Conservation (phyloP, 768 basidiomycete species). For the Leccinum longicurvipes region DNA sequence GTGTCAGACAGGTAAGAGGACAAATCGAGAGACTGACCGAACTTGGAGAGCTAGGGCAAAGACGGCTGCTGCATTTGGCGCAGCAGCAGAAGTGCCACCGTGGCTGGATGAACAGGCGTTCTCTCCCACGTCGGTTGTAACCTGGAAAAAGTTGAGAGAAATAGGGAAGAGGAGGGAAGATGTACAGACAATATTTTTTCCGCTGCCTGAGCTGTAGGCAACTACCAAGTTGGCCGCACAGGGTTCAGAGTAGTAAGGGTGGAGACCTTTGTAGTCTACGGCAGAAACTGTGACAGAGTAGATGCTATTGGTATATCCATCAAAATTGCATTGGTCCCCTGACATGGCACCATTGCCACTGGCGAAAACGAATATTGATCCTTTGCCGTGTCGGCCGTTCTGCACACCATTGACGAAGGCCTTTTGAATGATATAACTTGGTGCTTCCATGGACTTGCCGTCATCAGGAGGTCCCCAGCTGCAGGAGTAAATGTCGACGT, state of each 20-base stretch:
- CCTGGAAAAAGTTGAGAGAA: conserved; percentile 45
- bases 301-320: conserved; percentile 98
- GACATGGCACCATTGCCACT: conserved; percentile 91
- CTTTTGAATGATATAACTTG: conserved; percentile 86
- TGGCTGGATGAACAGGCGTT: conserved; percentile 77
- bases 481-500: conserved; percentile 88
- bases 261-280: conserved; percentile 87
- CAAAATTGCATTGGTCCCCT: conserved; percentile 98
- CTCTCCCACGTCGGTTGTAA: conserved; percentile 91
- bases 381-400: conserved; percentile 85
- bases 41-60: conserved; percentile 87
- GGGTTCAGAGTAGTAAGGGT: conserved; percentile 96
- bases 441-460: conserved; percentile 91
- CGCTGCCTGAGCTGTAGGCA: conserved; percentile 92
- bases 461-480: conserved; percentile 99
- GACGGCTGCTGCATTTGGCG: conserved; percentile 93
- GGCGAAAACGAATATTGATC: conserved; percentile 94
- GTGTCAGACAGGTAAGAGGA: conserved; percentile 10
- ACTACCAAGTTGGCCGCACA: conserved; percentile 97
- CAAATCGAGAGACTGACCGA: conserved; percentile 47
- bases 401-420: conserved; percentile 92
- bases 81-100: conserved; percentile 97
- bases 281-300: conserved; percentile 97
- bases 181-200: conserved; percentile 81
- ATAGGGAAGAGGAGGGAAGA: background rate